Base-by-base conservation (phyloP, 371 early-diverging fungal genomes). In the Nosema muscidifuracis region DNA sequence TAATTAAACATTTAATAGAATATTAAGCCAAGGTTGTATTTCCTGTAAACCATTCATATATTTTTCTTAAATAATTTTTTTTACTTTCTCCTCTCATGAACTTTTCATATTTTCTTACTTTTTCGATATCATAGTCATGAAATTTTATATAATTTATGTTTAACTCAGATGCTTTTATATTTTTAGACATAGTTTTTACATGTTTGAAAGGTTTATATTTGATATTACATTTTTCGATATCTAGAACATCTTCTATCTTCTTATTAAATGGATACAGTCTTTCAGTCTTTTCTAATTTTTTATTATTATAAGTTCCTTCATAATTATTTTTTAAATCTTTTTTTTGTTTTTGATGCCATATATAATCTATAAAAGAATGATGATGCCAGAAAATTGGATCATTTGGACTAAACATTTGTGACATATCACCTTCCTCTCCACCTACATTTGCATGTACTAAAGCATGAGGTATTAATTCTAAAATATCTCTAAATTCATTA, bases 361-460 rank as follows among this genome's bases (percentile, higher is more conserved):
- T 44, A 26, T 84, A 79, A 74, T 87, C 87, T 22, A 86, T 66
- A 69, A 82, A 85, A 65, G 78, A 69, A 74, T 87, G 87, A 71
- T 87, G 87, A 57, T 87, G 65, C 61, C 64, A 85, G 72, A 87
- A 87, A 15, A 87, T 69, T 24, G 86, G 86, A 73, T 87, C 88
- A 76, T 84, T 84, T 51, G 85, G 51, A 36, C 66, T 65, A 34
- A 43, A 60, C 65, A 74, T 65, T 15, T 30, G 75, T 31, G 47
- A 40, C 77, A 81, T 75, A 28, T 77, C 77, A n/a, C n/a, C n/a
- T n/a, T n/a, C n/a, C n/a, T n/a, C n/a, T 9, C 85, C 85, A n/a
- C 85, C 84, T 60, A 87, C 67, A 33, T 62, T 68, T 20, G 44
- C 28, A 79, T 87, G 87, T n/a, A 86, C 78, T 15, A 73, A 18